phyloP scores from a whole-genome alignment of 345 rosid genomes.

The Pelargonium nanum region DNA sequence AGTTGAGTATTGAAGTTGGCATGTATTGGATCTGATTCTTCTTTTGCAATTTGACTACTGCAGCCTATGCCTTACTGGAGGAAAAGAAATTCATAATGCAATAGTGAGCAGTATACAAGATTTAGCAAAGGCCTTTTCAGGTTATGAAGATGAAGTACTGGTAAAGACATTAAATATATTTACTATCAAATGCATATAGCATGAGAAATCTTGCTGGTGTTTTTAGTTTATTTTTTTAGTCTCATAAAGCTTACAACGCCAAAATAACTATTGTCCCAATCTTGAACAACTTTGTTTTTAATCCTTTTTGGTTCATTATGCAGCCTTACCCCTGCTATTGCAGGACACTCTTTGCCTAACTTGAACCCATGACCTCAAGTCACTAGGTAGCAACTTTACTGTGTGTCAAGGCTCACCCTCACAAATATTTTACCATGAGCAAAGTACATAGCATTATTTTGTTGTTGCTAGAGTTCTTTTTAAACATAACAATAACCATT shows the following conservation, averaged over 20 bases:
- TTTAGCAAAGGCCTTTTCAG: conserved; percentile 63
- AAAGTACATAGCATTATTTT: too few species aligned
- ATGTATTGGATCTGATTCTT: background rate
- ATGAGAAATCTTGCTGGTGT: background rate
- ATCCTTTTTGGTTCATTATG: too few species aligned
- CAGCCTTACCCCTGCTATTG: too few species aligned
- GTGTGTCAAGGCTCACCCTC: too few species aligned
- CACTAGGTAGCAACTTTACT: too few species aligned
- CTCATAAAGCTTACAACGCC: background rate
- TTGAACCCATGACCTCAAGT: too few species aligned
- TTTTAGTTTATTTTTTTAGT: background rate
- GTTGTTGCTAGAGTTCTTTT: too few species aligned
- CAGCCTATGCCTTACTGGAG: conserved; percentile 85
- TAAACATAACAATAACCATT: too few species aligned
- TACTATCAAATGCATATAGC: background rate
- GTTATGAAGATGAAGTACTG: conserved; percentile 92
- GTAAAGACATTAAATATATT: conserved; percentile 31
- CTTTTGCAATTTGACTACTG: background rate
- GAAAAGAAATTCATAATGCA: conserved; percentile 92
- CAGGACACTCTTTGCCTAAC: too few species aligned
- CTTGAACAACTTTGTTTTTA: too few species aligned
- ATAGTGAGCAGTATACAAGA: conserved; percentile 91
- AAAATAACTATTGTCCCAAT: too few species aligned
- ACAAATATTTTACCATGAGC: background rate
- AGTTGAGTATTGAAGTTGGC: background rate